Percentiles rank a stretch among this genome's conserved stretches.
Conservation (phyloP, 1,284 basidiomycete genomes). For the Fomitopsis pinicola region DNA sequence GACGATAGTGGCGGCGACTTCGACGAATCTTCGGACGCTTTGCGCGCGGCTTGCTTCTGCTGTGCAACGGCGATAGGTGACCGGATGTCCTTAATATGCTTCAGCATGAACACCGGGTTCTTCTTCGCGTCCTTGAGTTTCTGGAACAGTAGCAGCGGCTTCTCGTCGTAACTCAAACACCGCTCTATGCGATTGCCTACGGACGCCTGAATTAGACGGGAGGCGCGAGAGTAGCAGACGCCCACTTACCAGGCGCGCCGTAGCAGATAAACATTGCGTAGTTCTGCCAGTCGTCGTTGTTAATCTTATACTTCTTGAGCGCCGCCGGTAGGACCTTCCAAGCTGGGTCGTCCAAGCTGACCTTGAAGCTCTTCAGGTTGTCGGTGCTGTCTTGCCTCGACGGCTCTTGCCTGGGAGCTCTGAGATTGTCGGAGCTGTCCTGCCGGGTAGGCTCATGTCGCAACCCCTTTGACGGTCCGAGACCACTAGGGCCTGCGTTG, state of each 20-base stretch:
- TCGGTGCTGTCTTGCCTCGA: constrained; percentile 67
- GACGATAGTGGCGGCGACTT: constrained; percentile 24
- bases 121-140: constrained; percentile 96
- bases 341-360: constrained; percentile 93
- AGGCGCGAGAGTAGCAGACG: not conserved
- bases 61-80: constrained; percentile 94
- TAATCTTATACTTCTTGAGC: constrained; percentile 97
- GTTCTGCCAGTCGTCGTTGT: constrained; percentile 97
- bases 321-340: constrained; percentile 98
- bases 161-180: constrained; percentile 97
- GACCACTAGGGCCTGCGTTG: constrained; percentile 12
- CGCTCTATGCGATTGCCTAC: constrained; percentile 81
- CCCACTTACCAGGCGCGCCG: constrained; percentile 72
- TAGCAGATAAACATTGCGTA: constrained; percentile 99
- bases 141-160: constrained; percentile 94
- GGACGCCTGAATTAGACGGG: not conserved
- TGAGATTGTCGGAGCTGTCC: constrained; percentile 63
- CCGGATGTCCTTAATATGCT: constrained; percentile 97
- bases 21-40: constrained; percentile 46
- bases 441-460: constrained; percentile 47
- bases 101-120: constrained; percentile 98
- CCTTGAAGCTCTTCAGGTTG: constrained; percentile 84
- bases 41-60: constrained; percentile 86
- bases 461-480: constrained; percentile 28
- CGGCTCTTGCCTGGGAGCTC: constrained; percentile 37